Percentiles rank a stretch among this genome's conserved stretches.
These are phyloP conservation scores for Phytopythium chamaehyphon DNA, from an alignment of 352 stramenopile genomes.

Conservation along the genomic window DNA sequence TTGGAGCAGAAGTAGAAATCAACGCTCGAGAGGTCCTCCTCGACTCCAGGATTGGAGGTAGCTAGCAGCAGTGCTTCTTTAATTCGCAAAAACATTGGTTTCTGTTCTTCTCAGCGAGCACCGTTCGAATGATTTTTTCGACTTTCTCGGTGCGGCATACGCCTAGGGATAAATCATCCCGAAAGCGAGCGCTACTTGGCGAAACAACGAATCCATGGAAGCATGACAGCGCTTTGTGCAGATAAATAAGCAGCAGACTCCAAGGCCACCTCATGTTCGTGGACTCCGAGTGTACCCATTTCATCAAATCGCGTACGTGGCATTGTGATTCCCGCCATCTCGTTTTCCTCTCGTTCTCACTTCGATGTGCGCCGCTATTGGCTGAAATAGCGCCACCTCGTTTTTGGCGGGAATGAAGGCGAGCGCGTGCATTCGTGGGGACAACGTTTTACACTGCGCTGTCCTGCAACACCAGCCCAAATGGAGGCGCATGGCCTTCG, in stretches of 20 bases:
- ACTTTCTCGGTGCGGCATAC: conserved; percentile 32
- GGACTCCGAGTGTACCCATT: neutral
- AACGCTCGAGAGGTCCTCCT: conserved; percentile 20
- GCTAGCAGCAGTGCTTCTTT: conserved; percentile 38
- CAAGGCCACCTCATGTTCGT: conserved; percentile 22
- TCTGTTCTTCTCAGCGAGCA: conserved; percentile 41
- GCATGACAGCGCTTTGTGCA: conserved; percentile 43
- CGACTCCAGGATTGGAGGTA: conserved; percentile 12
- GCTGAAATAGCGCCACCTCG: no score
- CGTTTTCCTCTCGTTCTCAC: no score
- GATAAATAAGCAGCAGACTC: conserved; percentile 51
- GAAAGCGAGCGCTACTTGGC: conserved; percentile 36
- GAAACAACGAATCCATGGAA: conserved; percentile 15
- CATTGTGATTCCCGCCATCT: conserved; percentile 26
- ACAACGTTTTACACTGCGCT: no score
- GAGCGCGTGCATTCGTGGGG: no score
- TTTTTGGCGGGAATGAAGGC: no score
- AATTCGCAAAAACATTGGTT: conserved; percentile 35
- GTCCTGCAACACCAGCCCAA: no score
- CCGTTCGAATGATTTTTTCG: conserved; percentile 25
- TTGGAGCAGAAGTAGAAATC: conserved; percentile 44
- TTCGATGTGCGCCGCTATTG: no score
- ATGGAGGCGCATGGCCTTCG: no score
- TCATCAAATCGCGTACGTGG: neutral
- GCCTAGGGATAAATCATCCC: conserved; percentile 50